Evolutionary conservation across 345 rosid species (phyloP), one percentile per base, ranked within the genome.

Genomic region (Kernera saxatilis): DNA sequence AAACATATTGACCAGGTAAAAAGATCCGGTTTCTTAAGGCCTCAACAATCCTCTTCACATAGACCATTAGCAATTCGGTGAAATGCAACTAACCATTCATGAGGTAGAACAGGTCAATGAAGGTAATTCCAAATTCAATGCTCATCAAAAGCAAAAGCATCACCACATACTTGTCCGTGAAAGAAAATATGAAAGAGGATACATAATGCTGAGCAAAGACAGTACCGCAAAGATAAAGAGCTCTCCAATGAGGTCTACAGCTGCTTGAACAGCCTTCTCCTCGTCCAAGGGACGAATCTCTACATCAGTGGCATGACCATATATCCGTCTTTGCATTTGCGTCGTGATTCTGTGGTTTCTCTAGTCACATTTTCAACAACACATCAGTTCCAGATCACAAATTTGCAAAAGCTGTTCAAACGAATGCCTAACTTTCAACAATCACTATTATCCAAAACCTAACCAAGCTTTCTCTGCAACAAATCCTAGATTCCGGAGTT

Each of bases 231-330:
- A 94, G 72, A 91, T 72, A 48, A 94, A 94, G 75, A 94, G 26
- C 64, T 94, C 98, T 11, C 98, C 98, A 18, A 87, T 84, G 40
- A 94, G 93, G 72, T 91, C 97, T 8, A 81, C 93, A 69, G 98
- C 99, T 79, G 89, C 97, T 83, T 91, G 98, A 52, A 94, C 93
- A 66, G 99, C 99, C 75, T 87, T 94, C 79, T 89, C 90, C 57
- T 94, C 97, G 58, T 94, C 77, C 82, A 94, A 67, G 63, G 98
- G 99, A 33, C 93, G 90, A 26, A 94, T 91, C 82, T 84, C 98
- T 30, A 79, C 95, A 76, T 88, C 85, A 19, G 89, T 94, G 3
- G 93, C 89, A 64, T 91, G 99, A 21, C 93, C 59, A 77, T 91
- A 83, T 51, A 88, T 70, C 29, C 92, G 48, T 76, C 98, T 84